Evolutionary conservation across 2,329 filamentous ascomycete species (phyloP).

Genomic region (Bisporella sp.): DNA sequence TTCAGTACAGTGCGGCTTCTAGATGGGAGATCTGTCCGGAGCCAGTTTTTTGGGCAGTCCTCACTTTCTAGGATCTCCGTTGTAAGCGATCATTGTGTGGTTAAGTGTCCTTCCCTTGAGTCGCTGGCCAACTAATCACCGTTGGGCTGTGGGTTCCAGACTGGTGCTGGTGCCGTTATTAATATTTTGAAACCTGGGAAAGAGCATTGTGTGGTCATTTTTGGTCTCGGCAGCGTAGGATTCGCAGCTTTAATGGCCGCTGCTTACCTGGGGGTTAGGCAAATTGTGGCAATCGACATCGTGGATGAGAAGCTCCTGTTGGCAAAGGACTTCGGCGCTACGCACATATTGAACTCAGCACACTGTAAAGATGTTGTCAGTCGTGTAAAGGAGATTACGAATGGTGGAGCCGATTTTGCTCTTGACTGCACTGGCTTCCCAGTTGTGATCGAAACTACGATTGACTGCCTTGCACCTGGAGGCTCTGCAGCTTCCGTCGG

Average conservation of each 20-base stretch:
- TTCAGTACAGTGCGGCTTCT: conserved; percentile 9
- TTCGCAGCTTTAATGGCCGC: conserved; percentile 32
- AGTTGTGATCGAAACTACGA: conserved; percentile 23
- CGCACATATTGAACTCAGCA: conserved; percentile 31
- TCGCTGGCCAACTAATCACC: conserved; percentile 29
- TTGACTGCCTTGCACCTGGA: conserved; percentile 25
- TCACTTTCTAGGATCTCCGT: too few species aligned
- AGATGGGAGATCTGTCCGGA: conserved; percentile 7
- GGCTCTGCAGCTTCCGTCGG: conserved; percentile 30
- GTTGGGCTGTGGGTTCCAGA: conserved; percentile 35
- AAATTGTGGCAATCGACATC: conserved; percentile 39
- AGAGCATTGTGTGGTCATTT: conserved; percentile 27
- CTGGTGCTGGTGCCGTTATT: conserved; percentile 33
- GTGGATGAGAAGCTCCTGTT: conserved; percentile 34
- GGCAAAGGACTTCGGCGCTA: conserved; percentile 37
- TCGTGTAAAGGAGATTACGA: conserved; percentile 22
- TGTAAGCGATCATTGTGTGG: conserved; percentile 6
- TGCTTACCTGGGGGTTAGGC: conserved; percentile 20
- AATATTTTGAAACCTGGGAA: conserved; percentile 27
- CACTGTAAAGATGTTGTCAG: conserved; percentile 22
- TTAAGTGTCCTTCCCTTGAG: conserved; percentile 16
- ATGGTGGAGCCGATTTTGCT: conserved; percentile 22
- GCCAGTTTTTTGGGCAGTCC: too few species aligned
- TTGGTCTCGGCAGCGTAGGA: conserved; percentile 33
- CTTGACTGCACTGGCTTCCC: conserved; percentile 28